Evolutionary conservation across 2,329 filamentous ascomycete species (phyloP).

Genomic region (Microsporum canis): DNA sequence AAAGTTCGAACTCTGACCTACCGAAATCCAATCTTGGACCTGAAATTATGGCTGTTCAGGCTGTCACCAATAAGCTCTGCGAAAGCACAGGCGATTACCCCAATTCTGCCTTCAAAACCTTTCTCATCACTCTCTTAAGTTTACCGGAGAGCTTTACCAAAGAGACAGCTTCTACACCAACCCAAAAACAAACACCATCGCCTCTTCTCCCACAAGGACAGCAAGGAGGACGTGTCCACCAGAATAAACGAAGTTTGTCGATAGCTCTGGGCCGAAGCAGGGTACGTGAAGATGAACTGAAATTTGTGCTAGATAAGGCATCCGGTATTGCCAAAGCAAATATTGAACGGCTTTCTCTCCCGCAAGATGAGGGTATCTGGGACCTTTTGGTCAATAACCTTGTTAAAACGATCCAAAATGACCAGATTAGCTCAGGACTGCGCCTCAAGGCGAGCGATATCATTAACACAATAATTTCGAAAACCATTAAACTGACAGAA

Average conservation of each 20-base stretch:
- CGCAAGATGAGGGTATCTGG: slow-evolving; percentile 67
- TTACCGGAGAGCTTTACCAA: slow-evolving; percentile 43
- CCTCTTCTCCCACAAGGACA: slow-evolving; percentile 18
- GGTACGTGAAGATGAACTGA: slow-evolving; percentile 35
- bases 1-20: slow-evolving; percentile 33
- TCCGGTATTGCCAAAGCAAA: slow-evolving; percentile 64
- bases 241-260: slow-evolving; percentile 32
- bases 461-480: slow-evolving; percentile 37
- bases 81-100: slow-evolving; percentile 90
- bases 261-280: slow-evolving; percentile 31
- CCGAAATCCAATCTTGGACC: slow-evolving; percentile 54
- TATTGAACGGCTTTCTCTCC: slow-evolving; percentile 59
- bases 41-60: slow-evolving; percentile 80
- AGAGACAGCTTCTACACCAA: slow-evolving; percentile 38
- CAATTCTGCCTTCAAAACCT: slow-evolving; percentile 64
- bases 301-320: slow-evolving; percentile 57
- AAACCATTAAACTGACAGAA: slow-evolving; percentile 33
- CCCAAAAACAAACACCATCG: slow-evolving; percentile 33
- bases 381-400: slow-evolving; percentile 48
- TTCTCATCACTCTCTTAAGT: slow-evolving; percentile 63
- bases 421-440: slow-evolving; percentile 28
- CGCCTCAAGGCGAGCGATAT: slow-evolving; percentile 50
- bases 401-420: slow-evolving; percentile 35
- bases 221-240: slow-evolving; percentile 24
- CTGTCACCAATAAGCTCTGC: slow-evolving; percentile 71